A percentile compares a stretch with the other conserved stretches of the same genome.
Evolutionary conservation across 1,284 basidiomycete species (phyloP).

Genomic region (Xerocomus tenax): DNA sequence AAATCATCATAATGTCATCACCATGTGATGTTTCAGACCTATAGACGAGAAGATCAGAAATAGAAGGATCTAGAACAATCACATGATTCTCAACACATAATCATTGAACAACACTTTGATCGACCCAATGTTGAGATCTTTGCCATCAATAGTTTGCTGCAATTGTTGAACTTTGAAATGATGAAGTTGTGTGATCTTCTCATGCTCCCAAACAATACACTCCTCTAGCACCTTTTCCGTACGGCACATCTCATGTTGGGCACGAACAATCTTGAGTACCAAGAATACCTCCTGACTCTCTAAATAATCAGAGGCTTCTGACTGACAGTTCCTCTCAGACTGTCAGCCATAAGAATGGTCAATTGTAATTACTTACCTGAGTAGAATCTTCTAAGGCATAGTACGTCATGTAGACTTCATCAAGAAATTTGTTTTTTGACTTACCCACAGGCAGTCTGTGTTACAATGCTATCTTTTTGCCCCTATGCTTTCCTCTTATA

Average conservation of each 20-base stretch:
- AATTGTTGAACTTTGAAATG: not conserved
- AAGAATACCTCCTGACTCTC: not conserved
- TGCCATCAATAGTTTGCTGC: not conserved
- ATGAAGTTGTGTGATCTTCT: not conserved
- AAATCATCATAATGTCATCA: too few relatives aligned
- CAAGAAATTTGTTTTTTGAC: not conserved
- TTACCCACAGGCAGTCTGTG: too few relatives aligned
- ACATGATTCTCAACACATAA: too few relatives aligned
- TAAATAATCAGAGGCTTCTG: not conserved
- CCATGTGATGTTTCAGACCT: too few relatives aligned
- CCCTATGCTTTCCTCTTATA: too few relatives aligned
- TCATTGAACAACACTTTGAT: not conserved
- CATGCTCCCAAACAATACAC: not conserved
- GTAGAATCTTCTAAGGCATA: not conserved
- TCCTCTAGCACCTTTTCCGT: not conserved
- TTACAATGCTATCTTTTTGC: too few relatives aligned
- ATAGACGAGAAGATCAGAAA: too few relatives aligned
- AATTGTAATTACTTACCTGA: not conserved
- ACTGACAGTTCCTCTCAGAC: not conserved
- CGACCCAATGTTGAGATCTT: not conserved
- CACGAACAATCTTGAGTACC: not conserved
- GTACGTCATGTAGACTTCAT: not conserved
- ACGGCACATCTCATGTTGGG: not conserved
- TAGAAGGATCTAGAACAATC: too few relatives aligned
- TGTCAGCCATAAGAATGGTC: too few relatives aligned